A percentile compares a stretch with the other conserved stretches of the same genome.
These are phyloP conservation scores for Peronospora tabacina DNA, from an alignment of 352 stramenopile genomes.

Conservation along the genomic window DNA sequence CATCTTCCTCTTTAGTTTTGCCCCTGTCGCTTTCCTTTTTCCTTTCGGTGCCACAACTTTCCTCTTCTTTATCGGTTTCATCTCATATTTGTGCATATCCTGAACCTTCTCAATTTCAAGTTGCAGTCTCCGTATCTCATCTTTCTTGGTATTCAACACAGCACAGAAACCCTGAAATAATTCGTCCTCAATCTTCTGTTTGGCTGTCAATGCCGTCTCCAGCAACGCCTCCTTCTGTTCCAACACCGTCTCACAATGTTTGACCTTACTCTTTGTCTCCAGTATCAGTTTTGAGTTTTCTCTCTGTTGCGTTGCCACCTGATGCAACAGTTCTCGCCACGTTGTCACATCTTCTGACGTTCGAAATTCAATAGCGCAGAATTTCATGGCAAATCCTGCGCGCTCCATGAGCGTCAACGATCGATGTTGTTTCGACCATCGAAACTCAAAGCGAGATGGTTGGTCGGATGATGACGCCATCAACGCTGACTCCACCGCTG, in stretches of 20 bases:
- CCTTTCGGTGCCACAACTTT: conserved; percentile 7
- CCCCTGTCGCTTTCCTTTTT: conserved; percentile 9
- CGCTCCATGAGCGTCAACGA: conserved; percentile 48
- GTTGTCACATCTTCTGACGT: conserved; percentile 6
- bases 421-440: conserved; percentile 29
- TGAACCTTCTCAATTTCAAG: conserved; percentile 20
- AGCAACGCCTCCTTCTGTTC: conserved; percentile 40
- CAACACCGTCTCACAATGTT: conserved; percentile 30
- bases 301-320: conserved; percentile 16
- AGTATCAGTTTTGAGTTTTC: conserved; percentile 7
- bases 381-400: conserved; percentile 49
- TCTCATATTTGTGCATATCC: not conserved
- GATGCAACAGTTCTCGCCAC: conserved; percentile 29
- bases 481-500: conserved; percentile 21
- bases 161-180: conserved; percentile 40
- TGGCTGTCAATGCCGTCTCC: conserved; percentile 32
- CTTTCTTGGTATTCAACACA: conserved; percentile 56
- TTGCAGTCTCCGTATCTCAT: conserved; percentile 43
- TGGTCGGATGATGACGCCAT: not conserved
- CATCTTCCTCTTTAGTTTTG: conserved; percentile 28
- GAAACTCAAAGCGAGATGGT: conserved; percentile 30
- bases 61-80: conserved; percentile 6
- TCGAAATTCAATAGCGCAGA: conserved; percentile 30
- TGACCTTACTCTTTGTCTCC: conserved; percentile 19
- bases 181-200: conserved; percentile 39